These are phyloP conservation scores for Ascochyta fabae DNA, from an alignment of 2,329 filamentous ascomycete species.

Conservation along the genomic window DNA sequence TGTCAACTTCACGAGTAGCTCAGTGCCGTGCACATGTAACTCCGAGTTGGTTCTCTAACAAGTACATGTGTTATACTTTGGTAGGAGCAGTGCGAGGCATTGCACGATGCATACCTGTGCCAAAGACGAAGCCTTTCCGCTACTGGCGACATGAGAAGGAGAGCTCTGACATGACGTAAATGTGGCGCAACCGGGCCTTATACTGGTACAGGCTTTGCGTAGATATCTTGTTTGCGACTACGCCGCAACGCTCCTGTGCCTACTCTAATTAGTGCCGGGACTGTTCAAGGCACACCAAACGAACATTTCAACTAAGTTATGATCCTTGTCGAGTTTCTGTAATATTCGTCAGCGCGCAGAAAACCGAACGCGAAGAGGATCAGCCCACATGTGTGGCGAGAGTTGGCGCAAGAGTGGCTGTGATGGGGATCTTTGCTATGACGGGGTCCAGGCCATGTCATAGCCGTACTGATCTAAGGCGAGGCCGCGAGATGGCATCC, in stretches of 20 bases:
- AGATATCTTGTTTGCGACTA: neutral
- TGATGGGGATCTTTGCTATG: conserved; percentile 20
- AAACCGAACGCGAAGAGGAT: conserved; percentile 4
- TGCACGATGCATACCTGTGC: conserved; percentile 10
- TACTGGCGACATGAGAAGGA: conserved; percentile 19
- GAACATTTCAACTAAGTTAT: neutral
- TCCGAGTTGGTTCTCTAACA: neutral
- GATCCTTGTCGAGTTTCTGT: neutral
- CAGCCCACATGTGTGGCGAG: conserved; percentile 17
- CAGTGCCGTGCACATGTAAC: neutral
- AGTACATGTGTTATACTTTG: neutral
- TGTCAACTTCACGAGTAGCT: too few species aligned
- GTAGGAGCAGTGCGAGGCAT: neutral
- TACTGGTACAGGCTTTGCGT: too few species aligned
- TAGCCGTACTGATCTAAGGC: neutral
- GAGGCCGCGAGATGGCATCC: neutral
- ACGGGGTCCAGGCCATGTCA: neutral
- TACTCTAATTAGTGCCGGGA: neutral
- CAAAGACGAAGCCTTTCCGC: conserved; percentile 17
- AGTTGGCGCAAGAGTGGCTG: conserved; percentile 19
- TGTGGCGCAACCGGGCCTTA: conserved; percentile 20
- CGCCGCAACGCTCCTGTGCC: neutral
- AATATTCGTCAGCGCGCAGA: neutral
- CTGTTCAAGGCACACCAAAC: neutral
- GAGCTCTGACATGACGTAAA: conserved; percentile 26